Evolutionary conservation across 805 yeast genomes (phyloP).

Genomic region (Suhomyces xylopsoci): DNA sequence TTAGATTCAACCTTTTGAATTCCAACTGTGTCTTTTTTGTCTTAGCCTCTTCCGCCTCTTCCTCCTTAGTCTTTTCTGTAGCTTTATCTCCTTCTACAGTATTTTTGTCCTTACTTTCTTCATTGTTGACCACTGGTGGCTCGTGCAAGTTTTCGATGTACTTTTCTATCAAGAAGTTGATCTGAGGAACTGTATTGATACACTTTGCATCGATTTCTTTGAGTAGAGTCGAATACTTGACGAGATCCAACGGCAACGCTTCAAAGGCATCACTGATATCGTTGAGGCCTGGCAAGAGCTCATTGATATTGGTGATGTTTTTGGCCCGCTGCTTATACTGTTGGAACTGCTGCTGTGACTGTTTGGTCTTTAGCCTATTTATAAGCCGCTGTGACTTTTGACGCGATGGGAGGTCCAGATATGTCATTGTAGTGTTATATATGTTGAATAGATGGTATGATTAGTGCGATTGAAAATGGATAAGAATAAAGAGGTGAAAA

Average conservation of each 20-base stretch:
- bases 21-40: constrained; percentile 11
- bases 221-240: constrained; percentile 79
- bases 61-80: background rate
- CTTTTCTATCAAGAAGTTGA: constrained; percentile 53
- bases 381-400: constrained; percentile 33
- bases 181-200: constrained; percentile 65
- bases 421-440: constrained; percentile 9
- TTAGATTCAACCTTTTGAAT: constrained; percentile 32
- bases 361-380: constrained; percentile 19
- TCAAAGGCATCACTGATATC: constrained; percentile 89
- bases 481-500: background rate
- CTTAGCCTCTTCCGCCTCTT: background rate
- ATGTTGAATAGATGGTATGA: background rate
- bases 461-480: background rate
- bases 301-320: constrained; percentile 32
- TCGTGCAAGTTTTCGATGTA: constrained; percentile 33
- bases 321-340: constrained; percentile 34
- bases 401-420: constrained; percentile 26
- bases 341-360: constrained; percentile 27
- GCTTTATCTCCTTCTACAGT: background rate
- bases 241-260: constrained; percentile 80
- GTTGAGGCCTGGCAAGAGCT: constrained; percentile 73
- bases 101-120: background rate
- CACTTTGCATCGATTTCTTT: constrained; percentile 96
- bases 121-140: background rate